A percentile compares a stretch with the other conserved stretches of the same genome.
phyloP scores from a whole-genome alignment of 257 asterid species.

The Fraxinus americana region DNA sequence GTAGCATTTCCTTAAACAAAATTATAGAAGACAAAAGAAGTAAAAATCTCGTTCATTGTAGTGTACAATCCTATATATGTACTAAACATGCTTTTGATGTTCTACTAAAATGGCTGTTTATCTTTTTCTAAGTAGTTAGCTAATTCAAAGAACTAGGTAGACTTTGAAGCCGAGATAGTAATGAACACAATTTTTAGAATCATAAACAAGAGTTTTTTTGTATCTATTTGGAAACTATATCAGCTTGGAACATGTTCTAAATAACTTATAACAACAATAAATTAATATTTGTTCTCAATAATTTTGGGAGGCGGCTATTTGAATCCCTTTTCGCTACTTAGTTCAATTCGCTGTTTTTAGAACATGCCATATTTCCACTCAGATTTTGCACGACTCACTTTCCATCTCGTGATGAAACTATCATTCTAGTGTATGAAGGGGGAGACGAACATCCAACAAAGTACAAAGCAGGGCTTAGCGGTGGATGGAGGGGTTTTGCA shows the following conservation, averaged over 20 bases:
- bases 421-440: conserved; percentile 48
- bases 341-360: neutral
- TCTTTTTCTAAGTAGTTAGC: too few species aligned
- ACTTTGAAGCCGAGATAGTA: neutral
- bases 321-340: too few species aligned
- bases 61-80: too few species aligned
- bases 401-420: conserved; percentile 38
- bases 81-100: too few species aligned
- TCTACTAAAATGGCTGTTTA: too few species aligned
- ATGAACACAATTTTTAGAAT: neutral
- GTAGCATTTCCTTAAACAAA: too few species aligned
- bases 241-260: neutral
- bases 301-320: too few species aligned
- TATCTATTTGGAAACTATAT: neutral
- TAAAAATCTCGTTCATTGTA: too few species aligned
- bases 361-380: conserved; percentile 34
- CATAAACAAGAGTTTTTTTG: neutral
- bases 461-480: conserved; percentile 55
- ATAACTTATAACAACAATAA: too few species aligned
- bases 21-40: too few species aligned
- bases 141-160: neutral
- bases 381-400: conserved; percentile 43
- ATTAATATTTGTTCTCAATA: too few species aligned
- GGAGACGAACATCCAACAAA: conserved; percentile 33
- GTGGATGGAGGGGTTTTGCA: conserved; percentile 59